Base-by-base conservation (phyloP, 2,329 filamentous ascomycete species). In the Hortaea werneckii region DNA sequence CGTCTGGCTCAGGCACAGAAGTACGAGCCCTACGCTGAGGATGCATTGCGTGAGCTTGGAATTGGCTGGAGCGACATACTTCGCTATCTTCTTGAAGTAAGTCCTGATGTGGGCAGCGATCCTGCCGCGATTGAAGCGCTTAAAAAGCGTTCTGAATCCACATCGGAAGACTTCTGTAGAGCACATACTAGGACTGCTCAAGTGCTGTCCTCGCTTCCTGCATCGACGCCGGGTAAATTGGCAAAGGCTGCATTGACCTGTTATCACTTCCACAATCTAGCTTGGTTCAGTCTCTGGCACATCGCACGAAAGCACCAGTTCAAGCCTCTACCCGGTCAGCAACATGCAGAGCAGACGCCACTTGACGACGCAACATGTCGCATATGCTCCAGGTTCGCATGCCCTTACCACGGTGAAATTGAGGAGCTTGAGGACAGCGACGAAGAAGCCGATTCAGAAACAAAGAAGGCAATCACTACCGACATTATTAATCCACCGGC, bases 371-470 rank as follows among this genome's bases (percentile, higher is more conserved):
- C 59, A 7, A 58, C 58, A 1, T 63, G 60, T 47, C 49, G 59
- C 32, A 42, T 58, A 27, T 62, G 58, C 50, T 49, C 58, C 37
- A 53, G 54, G 5, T 53, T 56, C 39, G 53, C 51, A 27, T 72
- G 69, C 45, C 58, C 61, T 1, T 63, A 63, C 29, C 69, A 72
- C 46, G 69, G 69, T 1, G 65, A 67, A 41, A 54, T 68, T 1
- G 52, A 56, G 34, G 65, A 71, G 35, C 12, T 43, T 11, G 42
- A 48, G 8, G 48, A 54, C 5, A 41, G 37, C 6, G 39, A 52
- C n/a, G 41, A 47, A 11, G 46, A 54, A n/a, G 29, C 48, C 5
- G 43, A 38, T 10, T 42, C 44, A 2, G 46, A 46, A 7, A 50
- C 49, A 4, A 35, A 35, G n/a, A 35, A n/a, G n/a, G 48, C 52